phyloP scores from a whole-genome alignment of 1,284 basidiomycete species.

The Quambalaria eucalypti region DNA sequence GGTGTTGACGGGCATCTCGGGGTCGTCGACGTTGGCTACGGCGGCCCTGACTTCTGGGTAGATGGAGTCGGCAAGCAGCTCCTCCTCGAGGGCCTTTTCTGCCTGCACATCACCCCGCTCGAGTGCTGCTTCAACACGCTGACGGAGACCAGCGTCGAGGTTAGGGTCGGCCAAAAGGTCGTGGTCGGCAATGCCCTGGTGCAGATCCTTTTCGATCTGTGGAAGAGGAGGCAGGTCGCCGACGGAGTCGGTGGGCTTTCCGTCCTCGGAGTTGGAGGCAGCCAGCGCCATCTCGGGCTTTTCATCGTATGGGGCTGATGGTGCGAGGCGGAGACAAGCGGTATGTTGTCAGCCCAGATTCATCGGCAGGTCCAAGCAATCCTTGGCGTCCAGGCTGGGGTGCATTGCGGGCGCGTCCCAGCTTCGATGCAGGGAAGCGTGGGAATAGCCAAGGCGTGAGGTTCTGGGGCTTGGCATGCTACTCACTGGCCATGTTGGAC shows the following conservation, averaged over 20 bases:
- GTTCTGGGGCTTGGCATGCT: too few species aligned
- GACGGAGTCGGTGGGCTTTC: neutral
- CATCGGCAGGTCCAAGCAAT: too few species aligned
- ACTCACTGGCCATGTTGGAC: too few species aligned
- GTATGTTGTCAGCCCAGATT: too few species aligned
- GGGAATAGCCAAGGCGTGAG: too few species aligned
- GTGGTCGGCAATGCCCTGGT: neutral
- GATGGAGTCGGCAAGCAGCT: conserved; percentile 32
- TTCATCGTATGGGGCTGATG: neutral
- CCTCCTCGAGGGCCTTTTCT: conserved; percentile 11
- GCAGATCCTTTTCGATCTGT: conserved; percentile 2
- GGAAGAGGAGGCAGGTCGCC: neutral
- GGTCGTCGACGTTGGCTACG: conserved; percentile 39
- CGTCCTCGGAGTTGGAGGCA: neutral
- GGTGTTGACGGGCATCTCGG: conserved; percentile 30
- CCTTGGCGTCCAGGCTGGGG: too few species aligned
- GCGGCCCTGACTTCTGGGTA: conserved; percentile 39
- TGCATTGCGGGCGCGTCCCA: too few species aligned
- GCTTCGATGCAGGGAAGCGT: too few species aligned
- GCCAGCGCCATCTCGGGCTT: neutral
- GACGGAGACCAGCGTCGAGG: conserved; percentile 8
- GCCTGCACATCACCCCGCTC: conserved; percentile 12
- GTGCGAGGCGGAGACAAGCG: too few species aligned
- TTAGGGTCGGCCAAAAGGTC: conserved; percentile 14
- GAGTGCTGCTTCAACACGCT: conserved; percentile 13